These are phyloP conservation scores for Pyrenophora graminea DNA, from an alignment of 2,329 filamentous ascomycete genomes.

Conservation along the genomic window DNA sequence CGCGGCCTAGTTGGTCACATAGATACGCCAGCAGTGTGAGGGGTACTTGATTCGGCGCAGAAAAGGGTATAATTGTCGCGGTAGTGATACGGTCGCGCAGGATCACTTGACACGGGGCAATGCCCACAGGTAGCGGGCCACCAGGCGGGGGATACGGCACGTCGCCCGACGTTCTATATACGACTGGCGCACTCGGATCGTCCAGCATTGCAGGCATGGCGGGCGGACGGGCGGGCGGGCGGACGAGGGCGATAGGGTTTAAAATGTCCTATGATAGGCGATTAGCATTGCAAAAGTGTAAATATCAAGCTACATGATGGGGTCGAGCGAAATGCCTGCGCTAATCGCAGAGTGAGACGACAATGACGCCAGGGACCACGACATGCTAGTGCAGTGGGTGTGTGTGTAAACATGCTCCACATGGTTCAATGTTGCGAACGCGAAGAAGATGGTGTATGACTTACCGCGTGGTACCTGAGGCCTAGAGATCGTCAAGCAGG, in stretches of 20 bases:
- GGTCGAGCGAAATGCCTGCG: slow-evolving; percentile 2
- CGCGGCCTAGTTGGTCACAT: slow-evolving; percentile 81
- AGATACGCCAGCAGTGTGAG: slow-evolving; percentile 75
- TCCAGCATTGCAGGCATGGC: slow-evolving; percentile 79
- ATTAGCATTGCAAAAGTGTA: slow-evolving; percentile 9
- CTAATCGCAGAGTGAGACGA: not conserved
- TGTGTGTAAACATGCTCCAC: not conserved
- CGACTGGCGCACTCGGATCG: slow-evolving; percentile 71
- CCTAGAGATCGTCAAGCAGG: slow-evolving; percentile 21
- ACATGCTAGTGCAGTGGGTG: not conserved
- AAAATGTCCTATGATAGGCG: slow-evolving; percentile 4
- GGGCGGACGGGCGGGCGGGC: slow-evolving; percentile 22
- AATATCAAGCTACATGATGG: slow-evolving; percentile 5
- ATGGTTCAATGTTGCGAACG: too few relatives aligned
- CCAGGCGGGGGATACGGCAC: slow-evolving; percentile 66
- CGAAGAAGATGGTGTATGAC: slow-evolving; percentile 14
- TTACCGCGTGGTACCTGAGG: slow-evolving; percentile 15
- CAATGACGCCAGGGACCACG: not conserved
- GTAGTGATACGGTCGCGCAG: slow-evolving; percentile 82
- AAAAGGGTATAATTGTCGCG: slow-evolving; percentile 82
- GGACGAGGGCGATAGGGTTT: not conserved
- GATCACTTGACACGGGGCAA: slow-evolving; percentile 76
- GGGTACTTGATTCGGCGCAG: slow-evolving; percentile 76
- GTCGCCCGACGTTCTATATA: slow-evolving; percentile 70
- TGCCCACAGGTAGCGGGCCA: slow-evolving; percentile 68